phyloP scores from a whole-genome alignment of 176 grass and related monocot species.

The Cymbopogon citratus region DNA sequence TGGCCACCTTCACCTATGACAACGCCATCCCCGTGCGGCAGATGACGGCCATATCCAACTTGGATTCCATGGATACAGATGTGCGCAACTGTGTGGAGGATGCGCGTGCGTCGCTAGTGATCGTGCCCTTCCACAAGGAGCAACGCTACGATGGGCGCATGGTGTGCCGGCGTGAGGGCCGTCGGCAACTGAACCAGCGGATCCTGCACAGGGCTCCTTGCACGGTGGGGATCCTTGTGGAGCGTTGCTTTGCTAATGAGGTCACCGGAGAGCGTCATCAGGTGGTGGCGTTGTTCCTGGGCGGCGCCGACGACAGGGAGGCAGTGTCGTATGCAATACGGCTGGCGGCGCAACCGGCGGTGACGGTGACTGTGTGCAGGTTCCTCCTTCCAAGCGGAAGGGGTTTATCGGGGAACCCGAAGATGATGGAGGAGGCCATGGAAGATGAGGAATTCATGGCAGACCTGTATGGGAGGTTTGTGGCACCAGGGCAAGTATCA shows the following conservation, averaged over 20 bases:
- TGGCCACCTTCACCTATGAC: conserved; percentile 33
- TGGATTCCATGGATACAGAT: conserved; percentile 58
- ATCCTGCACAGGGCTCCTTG: conserved; percentile 46
- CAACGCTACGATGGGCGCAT: conserved; percentile 61
- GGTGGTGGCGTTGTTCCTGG: conserved; percentile 63
- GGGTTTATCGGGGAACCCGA: background rate
- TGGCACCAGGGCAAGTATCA: conserved; percentile 33
- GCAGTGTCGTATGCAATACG: conserved; percentile 44
- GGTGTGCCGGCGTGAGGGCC: conserved; percentile 43
- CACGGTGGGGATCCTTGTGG: conserved; percentile 65
- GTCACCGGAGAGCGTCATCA: background rate
- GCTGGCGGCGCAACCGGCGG: conserved; percentile 27
- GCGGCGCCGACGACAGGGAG: conserved; percentile 64
- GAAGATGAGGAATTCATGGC: conserved; percentile 55
- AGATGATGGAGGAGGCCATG: conserved; percentile 15
- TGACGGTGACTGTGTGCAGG: conserved; percentile 38
- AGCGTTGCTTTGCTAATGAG: conserved; percentile 22
- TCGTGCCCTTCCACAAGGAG: conserved; percentile 70
- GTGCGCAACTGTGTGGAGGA: conserved; percentile 59
- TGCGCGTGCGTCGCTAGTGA: conserved; percentile 39
- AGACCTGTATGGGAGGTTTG: conserved; percentile 26
- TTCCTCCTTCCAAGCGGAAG: conserved; percentile 8
- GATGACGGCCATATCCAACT: conserved; percentile 47
- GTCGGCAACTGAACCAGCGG: conserved; percentile 37
- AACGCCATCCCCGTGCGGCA: conserved; percentile 19